A percentile compares a stretch with the other conserved stretches of the same genome.
phyloP scores from a whole-genome alignment of 768 basidiomycete species.

The Collybia sp. region DNA sequence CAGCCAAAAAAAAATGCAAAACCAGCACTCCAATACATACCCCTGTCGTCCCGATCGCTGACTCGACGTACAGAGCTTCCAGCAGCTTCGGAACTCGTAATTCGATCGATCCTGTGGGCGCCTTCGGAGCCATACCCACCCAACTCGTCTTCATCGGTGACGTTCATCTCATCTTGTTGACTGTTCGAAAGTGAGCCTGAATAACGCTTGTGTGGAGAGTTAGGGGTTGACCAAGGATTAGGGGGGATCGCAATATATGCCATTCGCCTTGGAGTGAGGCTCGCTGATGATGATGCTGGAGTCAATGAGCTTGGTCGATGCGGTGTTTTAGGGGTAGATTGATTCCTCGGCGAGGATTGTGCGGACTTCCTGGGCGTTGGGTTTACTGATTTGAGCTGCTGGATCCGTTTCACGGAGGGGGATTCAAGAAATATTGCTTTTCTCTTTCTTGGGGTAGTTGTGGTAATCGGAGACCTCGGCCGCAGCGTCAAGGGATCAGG shows the following conservation, averaged over 20 bases:
- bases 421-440: slow-evolving; percentile 60
- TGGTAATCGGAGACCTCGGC: slow-evolving; percentile 15
- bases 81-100: slow-evolving; percentile 23
- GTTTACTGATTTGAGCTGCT: slow-evolving; percentile 21
- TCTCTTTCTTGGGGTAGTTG: slow-evolving; percentile 65
- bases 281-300: slow-evolving; percentile 7
- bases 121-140: slow-evolving; percentile 54
- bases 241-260: slow-evolving; percentile 43
- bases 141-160: slow-evolving; percentile 36
- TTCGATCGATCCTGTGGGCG: slow-evolving; percentile 22
- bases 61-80: slow-evolving; percentile 55
- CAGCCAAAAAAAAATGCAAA: slow-evolving; percentile 1
- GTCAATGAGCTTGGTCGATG: not conserved
- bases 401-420: slow-evolving; percentile 59
- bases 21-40: slow-evolving; percentile 27
- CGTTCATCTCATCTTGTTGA: slow-evolving; percentile 21
- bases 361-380: slow-evolving; percentile 18
- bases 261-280: slow-evolving; percentile 28
- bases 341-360: slow-evolving; percentile 1
- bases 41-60: slow-evolving; percentile 75
- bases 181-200: slow-evolving; percentile 8
- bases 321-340: not conserved
- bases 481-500: slow-evolving; percentile 53
- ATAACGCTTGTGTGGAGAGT: slow-evolving; percentile 28
- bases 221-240: slow-evolving; percentile 42